These are phyloP conservation scores for Penicillium malachiteum DNA, from an alignment of 495 filamentous ascomycete species.

Conservation along the genomic window DNA sequence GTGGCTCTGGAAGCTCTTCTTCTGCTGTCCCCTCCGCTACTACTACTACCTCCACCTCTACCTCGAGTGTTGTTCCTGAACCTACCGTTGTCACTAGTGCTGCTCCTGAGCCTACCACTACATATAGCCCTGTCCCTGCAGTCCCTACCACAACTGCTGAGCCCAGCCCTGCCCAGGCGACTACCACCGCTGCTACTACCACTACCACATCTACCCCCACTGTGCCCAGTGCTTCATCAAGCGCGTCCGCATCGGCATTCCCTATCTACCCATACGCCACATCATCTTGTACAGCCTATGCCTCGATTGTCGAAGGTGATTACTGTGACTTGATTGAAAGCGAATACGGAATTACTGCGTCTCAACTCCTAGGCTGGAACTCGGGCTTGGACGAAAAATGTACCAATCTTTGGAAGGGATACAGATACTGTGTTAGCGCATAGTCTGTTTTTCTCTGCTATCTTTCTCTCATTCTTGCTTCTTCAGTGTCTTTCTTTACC, in stretches of 20 bases:
- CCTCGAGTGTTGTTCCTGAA: slow-evolving; percentile 5
- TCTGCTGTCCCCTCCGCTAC: slow-evolving; percentile 1
- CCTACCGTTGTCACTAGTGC: slow-evolving; percentile 3
- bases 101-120: slow-evolving; percentile 5
- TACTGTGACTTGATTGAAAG: slow-evolving; percentile 39
- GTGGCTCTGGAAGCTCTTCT: slow-evolving; percentile 12
- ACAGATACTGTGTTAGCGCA: slow-evolving; percentile 39
- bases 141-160: neutral
- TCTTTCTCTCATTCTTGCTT: neutral
- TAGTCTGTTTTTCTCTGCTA: slow-evolving; percentile 4
- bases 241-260: neutral
- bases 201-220: slow-evolving; percentile 2
- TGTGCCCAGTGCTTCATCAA: neutral
- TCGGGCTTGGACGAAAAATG: slow-evolving; percentile 36
- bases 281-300: slow-evolving; percentile 40
- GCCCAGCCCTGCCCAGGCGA: neutral
- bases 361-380: slow-evolving; percentile 39
- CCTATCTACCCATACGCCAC: slow-evolving; percentile 35
- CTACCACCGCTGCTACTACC: neutral
- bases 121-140: slow-evolving; percentile 3
- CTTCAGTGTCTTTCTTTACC: neutral
- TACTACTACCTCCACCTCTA: slow-evolving; percentile 2
- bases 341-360: slow-evolving; percentile 23
- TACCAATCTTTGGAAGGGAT: slow-evolving; percentile 40
- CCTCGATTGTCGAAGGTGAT: slow-evolving; percentile 40